A percentile compares a stretch with the other conserved stretches of the same genome.
These are phyloP conservation scores for Colletotrichum somersetense DNA, from an alignment of 2,329 filamentous ascomycete genomes.

Conservation along the genomic window DNA sequence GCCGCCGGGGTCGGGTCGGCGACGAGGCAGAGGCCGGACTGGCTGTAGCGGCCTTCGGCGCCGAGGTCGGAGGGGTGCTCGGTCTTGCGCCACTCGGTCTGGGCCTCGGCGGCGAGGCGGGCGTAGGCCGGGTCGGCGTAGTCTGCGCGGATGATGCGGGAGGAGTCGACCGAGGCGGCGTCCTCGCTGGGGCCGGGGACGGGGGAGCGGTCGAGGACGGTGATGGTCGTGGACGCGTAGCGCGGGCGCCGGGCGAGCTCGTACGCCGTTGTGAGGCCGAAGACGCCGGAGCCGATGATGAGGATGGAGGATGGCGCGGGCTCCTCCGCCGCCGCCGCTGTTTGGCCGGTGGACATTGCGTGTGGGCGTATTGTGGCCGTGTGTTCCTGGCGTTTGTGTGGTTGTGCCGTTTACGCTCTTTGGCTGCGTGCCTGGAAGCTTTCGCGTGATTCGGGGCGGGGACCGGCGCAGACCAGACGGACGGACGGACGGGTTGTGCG, in stretches of 20 bases:
- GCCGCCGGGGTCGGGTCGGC: constrained; percentile 51
- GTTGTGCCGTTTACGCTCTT: neutral
- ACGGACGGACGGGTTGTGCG: neutral
- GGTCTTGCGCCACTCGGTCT: constrained; percentile 74
- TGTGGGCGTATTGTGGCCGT: constrained; percentile 4
- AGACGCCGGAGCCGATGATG: constrained; percentile 77
- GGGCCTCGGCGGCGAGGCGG: constrained; percentile 77
- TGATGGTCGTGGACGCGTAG: constrained; percentile 67
- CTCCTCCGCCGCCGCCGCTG: constrained; percentile 11
- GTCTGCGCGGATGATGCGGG: constrained; percentile 77
- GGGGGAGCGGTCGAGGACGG: constrained; percentile 68
- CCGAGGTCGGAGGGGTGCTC: constrained; percentile 67
- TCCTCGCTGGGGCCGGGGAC: constrained; percentile 65
- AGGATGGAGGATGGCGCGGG: constrained; percentile 65
- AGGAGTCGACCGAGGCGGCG: constrained; percentile 72
- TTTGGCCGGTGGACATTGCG: constrained; percentile 10
- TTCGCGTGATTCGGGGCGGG: constrained; percentile 10
- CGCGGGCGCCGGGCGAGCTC: constrained; percentile 73
- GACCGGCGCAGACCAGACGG: neutral
- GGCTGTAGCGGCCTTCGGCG: constrained; percentile 75
- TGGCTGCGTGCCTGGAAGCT: neutral
- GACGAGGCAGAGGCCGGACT: constrained; percentile 76
- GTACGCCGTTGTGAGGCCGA: constrained; percentile 73
- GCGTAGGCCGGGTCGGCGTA: constrained; percentile 86
- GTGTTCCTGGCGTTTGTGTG: neutral